Evolutionary conservation across 2,329 filamentous ascomycete species (phyloP).

Genomic region (Fusarium miscanthi): DNA sequence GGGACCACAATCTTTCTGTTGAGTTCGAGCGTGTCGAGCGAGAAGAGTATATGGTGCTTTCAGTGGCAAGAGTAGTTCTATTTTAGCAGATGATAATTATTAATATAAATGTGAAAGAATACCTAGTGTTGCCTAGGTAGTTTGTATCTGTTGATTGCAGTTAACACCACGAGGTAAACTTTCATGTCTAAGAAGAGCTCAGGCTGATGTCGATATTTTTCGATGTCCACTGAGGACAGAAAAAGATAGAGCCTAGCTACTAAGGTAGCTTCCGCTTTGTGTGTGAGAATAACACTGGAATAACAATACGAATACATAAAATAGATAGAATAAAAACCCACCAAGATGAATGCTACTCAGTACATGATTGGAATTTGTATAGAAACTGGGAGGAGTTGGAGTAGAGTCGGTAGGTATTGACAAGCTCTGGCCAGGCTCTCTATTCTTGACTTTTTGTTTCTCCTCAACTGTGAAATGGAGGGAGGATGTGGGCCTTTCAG

Average conservation of each 20-base stretch:
- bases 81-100: background rate
- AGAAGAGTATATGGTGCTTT: background rate
- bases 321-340: background rate
- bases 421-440: background rate
- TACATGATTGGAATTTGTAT: too few species aligned
- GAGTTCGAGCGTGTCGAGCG: background rate
- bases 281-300: background rate
- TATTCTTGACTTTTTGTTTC: background rate
- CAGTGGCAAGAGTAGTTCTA: background rate
- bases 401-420: background rate
- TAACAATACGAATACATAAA: background rate
- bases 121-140: background rate
- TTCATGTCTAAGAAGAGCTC: background rate
- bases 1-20: background rate
- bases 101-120: background rate
- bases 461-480: background rate
- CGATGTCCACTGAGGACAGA: background rate
- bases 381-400: background rate
- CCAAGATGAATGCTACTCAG: too few species aligned
- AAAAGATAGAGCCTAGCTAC: background rate
- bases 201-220: conserved; percentile 11
- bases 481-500: conserved; percentile 26
- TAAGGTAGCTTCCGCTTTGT: background rate
- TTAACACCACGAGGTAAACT: background rate
- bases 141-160: background rate